Evolutionary conservation across 2,329 filamentous ascomycete genomes (phyloP), one percentile per base, ranked within the genome.

Genomic region (Ophiostoma fasciatum): DNA sequence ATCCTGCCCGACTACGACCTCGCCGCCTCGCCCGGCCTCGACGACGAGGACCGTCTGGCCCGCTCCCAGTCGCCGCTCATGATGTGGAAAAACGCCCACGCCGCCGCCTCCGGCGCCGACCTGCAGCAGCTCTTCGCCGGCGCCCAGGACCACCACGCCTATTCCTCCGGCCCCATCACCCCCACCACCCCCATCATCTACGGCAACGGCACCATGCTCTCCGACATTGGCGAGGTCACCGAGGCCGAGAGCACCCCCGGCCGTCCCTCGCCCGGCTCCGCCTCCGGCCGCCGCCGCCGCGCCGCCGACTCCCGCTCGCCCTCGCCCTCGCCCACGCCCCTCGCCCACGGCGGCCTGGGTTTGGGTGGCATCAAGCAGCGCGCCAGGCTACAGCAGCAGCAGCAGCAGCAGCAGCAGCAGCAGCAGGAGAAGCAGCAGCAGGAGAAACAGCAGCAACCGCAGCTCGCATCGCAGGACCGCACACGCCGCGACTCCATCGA

Each of bases 1-100:
- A 93, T 94, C 49, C 63, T 94, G 35, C 87, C 87, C 42, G 76
- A 80, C 52, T 75, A 78, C 50, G 71, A 74, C 45, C 67, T 66
- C 54, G 52, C 69, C 53, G 45, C 62, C 55, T 54, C 62, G 54
- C 58, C 68, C 51, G 62, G 66, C 52, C 60, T 66, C 51, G 58
- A 71, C 53, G 51, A 62, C 29, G 42, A 43, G 13, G 44, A 48
- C 42, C 39, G 33, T 20, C 33, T 64, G 39, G 62, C 66, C 49
- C 60, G 28, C 37, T 49, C 57, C 39, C 64, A 66, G 41, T 63
- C 67, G 48, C 59, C 63, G 21, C 49, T 71, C n/a, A 58, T 55
- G 45, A 59, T 64, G 54, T 71, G 68, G 69, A 65, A 64, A 43
- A 62, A 61, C 45, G 47, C 57, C 10, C 61, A 66, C 37, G 45